A percentile compares a stretch with the other conserved stretches of the same genome.
Conservation (phyloP, 169 alveolate genomes). For the Eimeria zaria region DNA sequence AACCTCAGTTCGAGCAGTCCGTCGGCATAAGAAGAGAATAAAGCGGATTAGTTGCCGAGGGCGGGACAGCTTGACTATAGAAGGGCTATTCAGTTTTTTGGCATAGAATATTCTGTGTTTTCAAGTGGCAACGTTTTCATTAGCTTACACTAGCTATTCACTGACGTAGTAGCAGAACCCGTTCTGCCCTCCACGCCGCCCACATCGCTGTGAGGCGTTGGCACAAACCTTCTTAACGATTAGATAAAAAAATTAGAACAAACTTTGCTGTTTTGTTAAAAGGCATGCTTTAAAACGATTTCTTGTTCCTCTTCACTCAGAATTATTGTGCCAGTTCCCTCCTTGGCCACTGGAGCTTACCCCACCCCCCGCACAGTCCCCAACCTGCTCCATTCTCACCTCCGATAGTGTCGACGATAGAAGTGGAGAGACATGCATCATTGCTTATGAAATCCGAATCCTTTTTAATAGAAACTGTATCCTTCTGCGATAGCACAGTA, state of each 20-base stretch:
- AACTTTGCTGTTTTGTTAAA: background rate
- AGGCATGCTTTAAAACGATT: background rate
- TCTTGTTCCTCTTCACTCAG: background rate
- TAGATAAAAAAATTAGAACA: too few species aligned
- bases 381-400: constrained; percentile 1
- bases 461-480: background rate
- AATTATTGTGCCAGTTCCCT: background rate
- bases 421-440: background rate
- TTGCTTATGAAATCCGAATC: background rate
- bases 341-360: background rate
- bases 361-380: constrained; percentile 27
- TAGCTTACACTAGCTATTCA: background rate
- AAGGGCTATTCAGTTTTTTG: background rate
- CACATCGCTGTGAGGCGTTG: background rate
- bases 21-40: background rate
- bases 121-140: background rate
- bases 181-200: background rate
- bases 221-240: background rate
- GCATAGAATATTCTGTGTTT: background rate
- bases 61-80: background rate
- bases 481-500: background rate
- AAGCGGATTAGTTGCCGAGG: background rate
- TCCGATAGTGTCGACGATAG: background rate
- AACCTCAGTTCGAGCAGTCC: background rate
- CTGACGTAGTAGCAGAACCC: background rate